Base-by-base conservation (phyloP, 305 asterid genomes). In the Fraxinus baroniana region DNA sequence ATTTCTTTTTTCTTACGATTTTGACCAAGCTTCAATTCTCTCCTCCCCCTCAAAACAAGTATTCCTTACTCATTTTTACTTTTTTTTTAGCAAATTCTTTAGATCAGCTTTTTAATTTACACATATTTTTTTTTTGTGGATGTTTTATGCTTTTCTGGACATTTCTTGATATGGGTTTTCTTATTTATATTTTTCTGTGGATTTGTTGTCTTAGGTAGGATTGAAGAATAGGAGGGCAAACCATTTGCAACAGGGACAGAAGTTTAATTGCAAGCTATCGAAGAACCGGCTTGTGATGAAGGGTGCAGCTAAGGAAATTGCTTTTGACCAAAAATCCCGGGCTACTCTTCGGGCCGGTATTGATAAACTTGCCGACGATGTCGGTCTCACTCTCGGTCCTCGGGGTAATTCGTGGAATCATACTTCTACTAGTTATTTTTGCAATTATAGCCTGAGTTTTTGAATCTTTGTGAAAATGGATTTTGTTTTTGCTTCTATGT, bases 301-400 rank as follows among this genome's bases (percentile, higher is more conserved):
- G 87, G 97, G 98, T 35, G 87, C 87, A 82, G 95, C 98, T 74
- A 96, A 96, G 91, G 98, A 96, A 12, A 96, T 96, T 80, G 94
- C 97, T 0, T 96, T 91, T 87, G 98, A 90, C 86, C 97, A 96
- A 91, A 85, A 89, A 33, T 91, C 99, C 10, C 90, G 98, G 91
- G 44, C 89, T 74, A 95, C 97, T 4, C 89, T 92, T 90, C 98
- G 91, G 83, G 88, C 96, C 33, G 99, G 99, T 10, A 96, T 96
- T 5, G 98, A 94, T 80, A 94, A 96, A 88, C 97, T 96, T 9
- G 97, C 98, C 20, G 96, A 94, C 85, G 97, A 92, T 33, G 99
- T 96, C 72, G 99, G 95, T 3, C 97, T 96, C 24, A 94, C 98
- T 26, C 97, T 96, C 80, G 99, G 99, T 35, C 98, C 99, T 52